phyloP scores from a whole-genome alignment of 176 grass and related monocot genomes.

The Musa beccarii region DNA sequence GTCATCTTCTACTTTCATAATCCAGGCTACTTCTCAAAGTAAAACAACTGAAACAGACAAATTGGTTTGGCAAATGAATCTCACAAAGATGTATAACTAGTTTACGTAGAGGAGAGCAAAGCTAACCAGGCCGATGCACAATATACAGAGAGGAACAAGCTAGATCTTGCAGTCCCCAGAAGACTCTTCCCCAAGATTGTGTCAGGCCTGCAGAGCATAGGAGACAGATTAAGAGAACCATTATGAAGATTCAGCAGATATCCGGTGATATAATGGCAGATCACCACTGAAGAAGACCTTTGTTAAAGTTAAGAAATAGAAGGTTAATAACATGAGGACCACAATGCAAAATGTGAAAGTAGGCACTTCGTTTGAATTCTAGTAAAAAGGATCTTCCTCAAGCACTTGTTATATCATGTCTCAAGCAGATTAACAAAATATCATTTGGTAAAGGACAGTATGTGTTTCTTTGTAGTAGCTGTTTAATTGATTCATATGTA shows the following conservation, averaged over 20 bases:
- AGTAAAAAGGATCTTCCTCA: too few relatives aligned
- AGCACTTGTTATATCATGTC: too few relatives aligned
- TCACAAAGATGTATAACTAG: not conserved
- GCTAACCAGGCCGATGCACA: constrained; percentile 84
- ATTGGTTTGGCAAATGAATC: not conserved
- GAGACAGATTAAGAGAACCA: not conserved
- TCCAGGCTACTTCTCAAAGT: not conserved
- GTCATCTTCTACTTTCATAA: not conserved
- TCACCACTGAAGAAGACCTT: not conserved
- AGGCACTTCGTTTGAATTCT: too few relatives aligned
- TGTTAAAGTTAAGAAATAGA: not conserved
- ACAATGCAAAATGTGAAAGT: too few relatives aligned
- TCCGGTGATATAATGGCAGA: not conserved
- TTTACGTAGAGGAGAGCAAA: constrained; percentile 6
- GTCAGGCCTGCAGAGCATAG: constrained; percentile 48
- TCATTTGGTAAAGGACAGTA: too few relatives aligned
- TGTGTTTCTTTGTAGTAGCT: too few relatives aligned
- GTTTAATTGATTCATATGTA: too few relatives aligned
- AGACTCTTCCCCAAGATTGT: constrained; percentile 88
- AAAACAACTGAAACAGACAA: not conserved
- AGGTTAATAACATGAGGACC: not conserved
- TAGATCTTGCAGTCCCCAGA: constrained; percentile 78
- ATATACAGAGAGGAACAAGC: constrained; percentile 80
- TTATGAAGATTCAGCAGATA: not conserved
- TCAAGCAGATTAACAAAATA: too few relatives aligned